A percentile compares a stretch with the other conserved stretches of the same genome.
Conservation (phyloP, 768 basidiomycete species). For the Naganishia vaughanmartiniae region DNA sequence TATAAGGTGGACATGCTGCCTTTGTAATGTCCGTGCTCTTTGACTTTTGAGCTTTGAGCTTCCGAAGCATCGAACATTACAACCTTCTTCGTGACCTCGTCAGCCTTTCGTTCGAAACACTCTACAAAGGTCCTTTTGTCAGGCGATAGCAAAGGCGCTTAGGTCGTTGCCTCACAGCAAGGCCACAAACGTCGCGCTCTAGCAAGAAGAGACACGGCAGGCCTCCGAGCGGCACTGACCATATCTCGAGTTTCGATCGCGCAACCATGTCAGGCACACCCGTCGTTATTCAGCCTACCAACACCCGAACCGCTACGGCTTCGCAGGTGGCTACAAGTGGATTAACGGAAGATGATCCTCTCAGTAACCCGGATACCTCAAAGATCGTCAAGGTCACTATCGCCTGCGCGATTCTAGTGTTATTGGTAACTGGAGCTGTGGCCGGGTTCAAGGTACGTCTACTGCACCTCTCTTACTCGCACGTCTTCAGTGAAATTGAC, state of each 20-base stretch:
- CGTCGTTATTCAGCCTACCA: constrained; percentile 6
- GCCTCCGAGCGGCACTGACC: background rate
- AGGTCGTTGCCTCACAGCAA: too few species aligned
- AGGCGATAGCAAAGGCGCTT: too few species aligned
- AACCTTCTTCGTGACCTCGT: too few species aligned
- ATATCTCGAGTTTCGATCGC: background rate
- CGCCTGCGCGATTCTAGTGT: constrained; percentile 29
- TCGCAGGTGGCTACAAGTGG: constrained; percentile 18
- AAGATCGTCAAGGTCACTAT: constrained; percentile 33
- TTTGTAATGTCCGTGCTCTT: too few species aligned
- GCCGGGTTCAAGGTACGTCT: constrained; percentile 29
- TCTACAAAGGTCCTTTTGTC: too few species aligned
- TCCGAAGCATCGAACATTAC: too few species aligned
- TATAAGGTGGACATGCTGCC: too few species aligned
- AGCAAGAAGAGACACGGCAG: background rate
- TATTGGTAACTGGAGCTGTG: constrained; percentile 28
- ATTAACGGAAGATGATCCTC: background rate
- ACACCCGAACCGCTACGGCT: constrained; percentile 8
- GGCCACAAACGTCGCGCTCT: too few species aligned
- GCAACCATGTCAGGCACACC: constrained; percentile 14
- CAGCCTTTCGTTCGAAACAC: too few species aligned
- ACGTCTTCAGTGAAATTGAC: background rate
- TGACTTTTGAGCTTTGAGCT: too few species aligned
- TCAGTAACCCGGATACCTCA: constrained; percentile 28
- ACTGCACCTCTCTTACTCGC: background rate